A percentile compares a stretch with the other conserved stretches of the same genome.
These are phyloP conservation scores for Acacia confusa DNA, from an alignment of 306 rosid species.

Conservation along the genomic window DNA sequence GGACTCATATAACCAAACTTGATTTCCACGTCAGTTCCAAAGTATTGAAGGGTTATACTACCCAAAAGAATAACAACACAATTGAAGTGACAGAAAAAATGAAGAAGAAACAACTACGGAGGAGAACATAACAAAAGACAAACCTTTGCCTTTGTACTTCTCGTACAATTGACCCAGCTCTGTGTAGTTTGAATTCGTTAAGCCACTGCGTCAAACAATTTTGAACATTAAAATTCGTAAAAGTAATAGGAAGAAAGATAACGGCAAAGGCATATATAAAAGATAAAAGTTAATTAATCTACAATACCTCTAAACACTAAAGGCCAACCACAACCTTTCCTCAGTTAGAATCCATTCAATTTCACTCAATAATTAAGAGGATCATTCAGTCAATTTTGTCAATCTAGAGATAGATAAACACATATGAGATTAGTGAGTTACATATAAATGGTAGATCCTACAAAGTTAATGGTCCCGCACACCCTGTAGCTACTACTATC, in stretches of 20 bases:
- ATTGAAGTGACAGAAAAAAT: background rate
- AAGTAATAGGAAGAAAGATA: background rate
- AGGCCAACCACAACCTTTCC: background rate
- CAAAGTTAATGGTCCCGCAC: background rate
- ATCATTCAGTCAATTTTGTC: background rate
- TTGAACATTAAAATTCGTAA: constrained; percentile 2
- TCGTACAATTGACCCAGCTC: constrained; percentile 86
- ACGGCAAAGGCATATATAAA: background rate
- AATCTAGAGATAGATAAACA: background rate
- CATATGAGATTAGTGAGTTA: background rate
- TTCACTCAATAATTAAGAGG: background rate
- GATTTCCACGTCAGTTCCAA: background rate
- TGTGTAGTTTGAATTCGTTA: constrained; percentile 94
- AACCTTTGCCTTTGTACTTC: constrained; percentile 88
- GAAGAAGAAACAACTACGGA: background rate
- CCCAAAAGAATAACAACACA: background rate
- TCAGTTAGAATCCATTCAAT: background rate
- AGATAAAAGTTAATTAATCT: background rate
- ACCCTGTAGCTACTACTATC: background rate
- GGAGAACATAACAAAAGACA: constrained; percentile 17
- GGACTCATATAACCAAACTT: background rate
- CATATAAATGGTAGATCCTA: background rate
- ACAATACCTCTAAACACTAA: background rate
- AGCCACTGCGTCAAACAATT: constrained; percentile 73
- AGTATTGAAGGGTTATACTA: background rate